A percentile compares a stretch with the other conserved stretches of the same genome.
These are phyloP conservation scores for Phytophthora cactorum DNA, from an alignment of 352 stramenopile genomes.

Conservation along the genomic window DNA sequence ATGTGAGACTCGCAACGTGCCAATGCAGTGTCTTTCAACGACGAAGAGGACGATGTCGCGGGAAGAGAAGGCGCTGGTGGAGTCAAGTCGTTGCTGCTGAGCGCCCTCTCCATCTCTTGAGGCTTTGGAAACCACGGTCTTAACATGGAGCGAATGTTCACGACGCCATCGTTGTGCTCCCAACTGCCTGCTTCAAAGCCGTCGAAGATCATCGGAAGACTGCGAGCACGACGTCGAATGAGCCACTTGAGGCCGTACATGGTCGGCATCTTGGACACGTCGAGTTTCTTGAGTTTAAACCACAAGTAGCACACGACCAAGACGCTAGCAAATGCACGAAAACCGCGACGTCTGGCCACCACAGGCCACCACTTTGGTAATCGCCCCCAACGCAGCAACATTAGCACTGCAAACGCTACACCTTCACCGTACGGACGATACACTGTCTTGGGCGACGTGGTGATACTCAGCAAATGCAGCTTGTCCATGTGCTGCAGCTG, in stretches of 20 bases:
- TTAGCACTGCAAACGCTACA: constrained; percentile 17
- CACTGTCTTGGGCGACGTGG: constrained; percentile 59
- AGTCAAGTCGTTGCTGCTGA: constrained; percentile 27
- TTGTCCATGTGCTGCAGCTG: constrained; percentile 66
- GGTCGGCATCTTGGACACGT: constrained; percentile 69
- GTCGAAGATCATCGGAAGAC: constrained; percentile 64
- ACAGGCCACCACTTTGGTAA: constrained; percentile 31
- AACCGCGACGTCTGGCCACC: constrained; percentile 11
- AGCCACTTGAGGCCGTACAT: constrained; percentile 70
- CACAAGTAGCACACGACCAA: constrained; percentile 38
- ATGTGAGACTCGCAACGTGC: constrained; percentile 70
- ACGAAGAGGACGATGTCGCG: constrained; percentile 46
- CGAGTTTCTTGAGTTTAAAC: constrained; percentile 49
- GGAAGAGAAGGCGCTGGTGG: constrained; percentile 43
- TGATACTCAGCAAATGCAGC: constrained; percentile 71
- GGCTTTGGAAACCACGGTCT: constrained; percentile 68
- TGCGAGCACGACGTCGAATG: constrained; percentile 55
- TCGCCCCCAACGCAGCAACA: constrained; percentile 31
- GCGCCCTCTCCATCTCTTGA: constrained; percentile 46
- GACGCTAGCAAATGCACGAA: constrained; percentile 20
- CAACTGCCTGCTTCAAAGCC: constrained; percentile 65
- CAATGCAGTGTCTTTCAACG: constrained; percentile 35
- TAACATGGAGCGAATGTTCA: constrained; percentile 81
- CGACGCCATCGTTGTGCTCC: constrained; percentile 77
- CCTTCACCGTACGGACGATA: constrained; percentile 47